Conservation (phyloP, 2,329 filamentous ascomycete species). For the Colletotrichum noveboracense region DNA sequence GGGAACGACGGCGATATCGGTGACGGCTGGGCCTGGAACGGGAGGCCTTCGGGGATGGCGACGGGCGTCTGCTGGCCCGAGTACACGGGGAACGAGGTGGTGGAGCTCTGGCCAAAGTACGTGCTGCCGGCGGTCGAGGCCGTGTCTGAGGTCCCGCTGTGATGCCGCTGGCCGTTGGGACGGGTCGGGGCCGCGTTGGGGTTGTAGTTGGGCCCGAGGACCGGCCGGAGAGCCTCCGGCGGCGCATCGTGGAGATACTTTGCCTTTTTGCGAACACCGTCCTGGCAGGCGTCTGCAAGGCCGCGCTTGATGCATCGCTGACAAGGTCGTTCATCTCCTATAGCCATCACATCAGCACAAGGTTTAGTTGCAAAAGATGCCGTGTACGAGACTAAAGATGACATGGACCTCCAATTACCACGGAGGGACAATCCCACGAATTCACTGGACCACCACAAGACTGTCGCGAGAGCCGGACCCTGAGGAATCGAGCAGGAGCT, state of each 20-base stretch:
- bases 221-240: constrained; percentile 86
- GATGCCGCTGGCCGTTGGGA: constrained; percentile 45
- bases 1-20: constrained; percentile 79
- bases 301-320: constrained; percentile 93
- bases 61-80: constrained; percentile 51
- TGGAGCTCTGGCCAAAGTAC: constrained; percentile 54
- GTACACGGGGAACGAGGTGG: constrained; percentile 57
- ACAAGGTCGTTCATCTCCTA: constrained; percentile 95
- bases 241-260: constrained; percentile 98
- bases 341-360: constrained; percentile 18
- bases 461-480: constrained; percentile 2
- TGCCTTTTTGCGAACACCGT: constrained; percentile 97
- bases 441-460: not conserved
- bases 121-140: constrained; percentile 46
- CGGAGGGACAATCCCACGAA: constrained; percentile 15
- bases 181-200: constrained; percentile 53
- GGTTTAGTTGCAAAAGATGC: not conserved
- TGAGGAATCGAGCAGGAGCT: constrained; percentile 46
- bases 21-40: constrained; percentile 71
- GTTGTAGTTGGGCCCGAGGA: constrained; percentile 75
- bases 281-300: constrained; percentile 88
- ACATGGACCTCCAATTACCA: not conserved
- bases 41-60: constrained; percentile 51
- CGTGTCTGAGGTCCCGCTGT: constrained; percentile 40
- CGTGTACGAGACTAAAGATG: not conserved